These are phyloP conservation scores for Fonsecaea pugnacius DNA, from an alignment of 2,329 filamentous ascomycete species.

Conservation along the genomic window DNA sequence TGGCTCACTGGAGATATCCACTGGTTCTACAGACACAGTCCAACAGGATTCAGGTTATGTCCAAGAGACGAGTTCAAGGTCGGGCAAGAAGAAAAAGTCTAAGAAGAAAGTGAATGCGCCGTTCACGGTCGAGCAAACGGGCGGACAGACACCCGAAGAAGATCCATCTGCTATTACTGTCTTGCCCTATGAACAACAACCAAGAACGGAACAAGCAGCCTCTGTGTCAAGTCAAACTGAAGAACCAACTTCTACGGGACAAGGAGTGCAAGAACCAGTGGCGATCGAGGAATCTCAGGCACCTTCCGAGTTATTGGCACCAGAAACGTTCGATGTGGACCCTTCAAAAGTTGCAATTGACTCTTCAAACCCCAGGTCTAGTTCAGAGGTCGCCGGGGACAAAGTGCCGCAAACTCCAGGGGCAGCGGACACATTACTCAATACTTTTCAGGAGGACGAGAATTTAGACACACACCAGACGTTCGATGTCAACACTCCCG, in stretches of 20 bases:
- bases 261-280: conserved; percentile 5
- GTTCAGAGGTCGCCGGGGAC: neutral
- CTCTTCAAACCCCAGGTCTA: neutral
- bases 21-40: neutral
- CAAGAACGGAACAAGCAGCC: neutral
- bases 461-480: neutral
- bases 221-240: neutral
- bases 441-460: neutral
- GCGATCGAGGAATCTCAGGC: neutral
- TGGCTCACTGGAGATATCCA: conserved; percentile 1
- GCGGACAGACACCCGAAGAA: conserved; percentile 1
- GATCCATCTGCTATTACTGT: neutral
- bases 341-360: neutral
- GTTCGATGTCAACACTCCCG: neutral
- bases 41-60: conserved; percentile 16
- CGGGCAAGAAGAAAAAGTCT: conserved; percentile 31
- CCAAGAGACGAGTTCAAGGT: conserved; percentile 13
- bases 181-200: neutral
- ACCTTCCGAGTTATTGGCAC: neutral
- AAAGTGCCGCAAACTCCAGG: neutral
- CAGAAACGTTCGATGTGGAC: neutral
- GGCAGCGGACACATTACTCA: neutral
- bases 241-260: conserved; percentile 2
- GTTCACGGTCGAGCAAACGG: conserved; percentile 18
- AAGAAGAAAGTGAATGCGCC: conserved; percentile 26